Conservation (phyloP, 2,329 filamentous ascomycete species). For the Apiospora arundinis region DNA sequence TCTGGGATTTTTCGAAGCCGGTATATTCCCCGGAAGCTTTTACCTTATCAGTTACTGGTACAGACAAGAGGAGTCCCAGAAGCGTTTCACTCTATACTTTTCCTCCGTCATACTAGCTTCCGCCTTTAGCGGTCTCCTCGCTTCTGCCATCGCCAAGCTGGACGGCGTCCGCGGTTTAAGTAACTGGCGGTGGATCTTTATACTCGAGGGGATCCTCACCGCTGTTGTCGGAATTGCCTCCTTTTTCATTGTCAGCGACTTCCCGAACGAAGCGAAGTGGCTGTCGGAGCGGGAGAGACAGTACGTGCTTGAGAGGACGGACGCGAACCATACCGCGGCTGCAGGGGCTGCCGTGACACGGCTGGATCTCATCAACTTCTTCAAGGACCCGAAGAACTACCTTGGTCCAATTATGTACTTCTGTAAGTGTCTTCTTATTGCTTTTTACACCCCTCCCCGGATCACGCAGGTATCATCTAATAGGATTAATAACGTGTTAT, state of each 20-base stretch:
- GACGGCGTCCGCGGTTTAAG: slow-evolving; percentile 69
- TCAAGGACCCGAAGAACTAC: too few species aligned
- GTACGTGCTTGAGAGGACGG: slow-evolving; percentile 63
- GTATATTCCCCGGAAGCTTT: slow-evolving; percentile 41
- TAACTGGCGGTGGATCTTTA: slow-evolving; percentile 85
- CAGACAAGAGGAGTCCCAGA: slow-evolving; percentile 39
- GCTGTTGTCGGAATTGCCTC: slow-evolving; percentile 28
- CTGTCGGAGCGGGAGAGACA: slow-evolving; percentile 73
- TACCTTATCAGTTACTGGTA: slow-evolving; percentile 45
- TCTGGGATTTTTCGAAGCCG: slow-evolving; percentile 42
- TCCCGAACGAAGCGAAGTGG: slow-evolving; percentile 65
- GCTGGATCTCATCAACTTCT: too few species aligned
- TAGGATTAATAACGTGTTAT: too few species aligned
- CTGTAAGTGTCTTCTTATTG: too few species aligned
- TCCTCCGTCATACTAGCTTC: slow-evolving; percentile 29
- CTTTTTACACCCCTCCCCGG: too few species aligned
- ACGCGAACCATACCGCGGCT: slow-evolving; percentile 60
- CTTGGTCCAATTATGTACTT: too few species aligned
- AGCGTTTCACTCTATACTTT: slow-evolving; percentile 32
- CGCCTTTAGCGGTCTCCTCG: slow-evolving; percentile 32
- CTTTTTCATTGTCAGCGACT: slow-evolving; percentile 24
- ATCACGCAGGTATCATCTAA: too few species aligned
- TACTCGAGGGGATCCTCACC: slow-evolving; percentile 66
- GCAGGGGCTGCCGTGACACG: slow-evolving; percentile 3
- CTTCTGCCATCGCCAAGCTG: slow-evolving; percentile 56